Evolutionary conservation across 1,139 yeast genomes (phyloP), one percentile per base, ranked within the genome.

Genomic region (Saccharomyces hybrid): DNA sequence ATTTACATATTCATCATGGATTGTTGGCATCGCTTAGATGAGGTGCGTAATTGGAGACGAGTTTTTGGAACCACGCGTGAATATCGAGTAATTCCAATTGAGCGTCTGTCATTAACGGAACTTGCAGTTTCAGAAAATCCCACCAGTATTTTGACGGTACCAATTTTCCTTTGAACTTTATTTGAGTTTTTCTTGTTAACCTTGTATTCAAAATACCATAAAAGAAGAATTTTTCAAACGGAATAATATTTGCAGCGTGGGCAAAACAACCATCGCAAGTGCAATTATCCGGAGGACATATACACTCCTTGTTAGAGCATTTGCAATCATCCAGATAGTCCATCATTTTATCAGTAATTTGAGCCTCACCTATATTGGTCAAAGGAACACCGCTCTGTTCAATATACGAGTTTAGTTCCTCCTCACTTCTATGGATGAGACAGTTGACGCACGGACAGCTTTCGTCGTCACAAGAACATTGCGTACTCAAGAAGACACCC

Each of bases 131-230:
- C 23, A 67, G 44, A 38, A 64, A 62, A 48, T 65, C 64, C 71
- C 71, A 68, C 71, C 71, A 68, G 53, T 58, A 67, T 48, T 60
- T 62, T 5, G 69, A 65, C 16, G 67, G 67, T 26, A 68, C 59
- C n/a, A 66, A 54, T 51, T 64, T 65, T 31, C 62, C 60, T 50
- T 60, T 63, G 55, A 55, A 66, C 38, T 61, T 57, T 9, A 68
- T 64, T 2, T 63, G 53, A n/a, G 65, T 63, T 54, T 66, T 67
- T 38, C 61, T 61, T 34, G 60, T 63, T 49, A 67, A 54, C 13
- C 58, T 59, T 9, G 58, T 56, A 53, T 67, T 61, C 16, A 61
- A 49, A 11, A 67, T 48, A 23, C 71, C 71, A 41, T 59, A 53
- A 16, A 61, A 52, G 9, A 64, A 55, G 7, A 68, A 53, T 42